Conservation (phyloP, 2,329 filamentous ascomycete species). For the Xylaria sp. region DNA sequence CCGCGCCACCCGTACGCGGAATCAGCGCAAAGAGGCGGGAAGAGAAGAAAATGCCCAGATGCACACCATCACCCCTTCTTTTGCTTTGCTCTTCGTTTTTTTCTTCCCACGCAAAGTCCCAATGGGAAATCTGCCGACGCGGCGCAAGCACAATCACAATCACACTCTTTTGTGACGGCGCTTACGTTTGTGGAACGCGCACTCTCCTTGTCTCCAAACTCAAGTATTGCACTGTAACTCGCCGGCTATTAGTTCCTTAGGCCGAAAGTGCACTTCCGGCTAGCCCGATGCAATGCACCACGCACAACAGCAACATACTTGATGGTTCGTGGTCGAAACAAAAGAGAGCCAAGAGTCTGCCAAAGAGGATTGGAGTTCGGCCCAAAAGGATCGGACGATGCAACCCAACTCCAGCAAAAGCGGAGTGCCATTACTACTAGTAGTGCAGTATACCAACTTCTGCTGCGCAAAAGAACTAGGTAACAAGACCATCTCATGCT, state of each 20-base stretch:
- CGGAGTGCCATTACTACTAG: conserved; percentile 16
- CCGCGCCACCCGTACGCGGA: conserved; percentile 27
- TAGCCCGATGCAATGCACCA: conserved; percentile 24
- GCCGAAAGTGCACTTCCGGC: conserved; percentile 17
- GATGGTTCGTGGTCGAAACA: conserved; percentile 18
- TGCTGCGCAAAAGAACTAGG: conserved; percentile 3
- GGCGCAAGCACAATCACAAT: conserved; percentile 37
- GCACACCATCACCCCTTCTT: conserved; percentile 14
- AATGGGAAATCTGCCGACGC: conserved; percentile 39
- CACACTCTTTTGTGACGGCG: conserved; percentile 26
- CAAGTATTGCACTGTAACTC: conserved; percentile 9
- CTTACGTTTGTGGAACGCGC: conserved; percentile 23
- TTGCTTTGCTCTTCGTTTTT: conserved; percentile 1
- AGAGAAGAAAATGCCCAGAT: conserved; percentile 21
- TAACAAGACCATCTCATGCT: conserved; percentile 14
- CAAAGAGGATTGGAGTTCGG: conserved; percentile 17
- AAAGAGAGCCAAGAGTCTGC: conserved; percentile 21
- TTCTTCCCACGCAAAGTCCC: conserved; percentile 12
- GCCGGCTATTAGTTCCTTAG: background rate
- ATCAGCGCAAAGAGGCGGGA: conserved; percentile 37
- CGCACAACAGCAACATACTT: background rate
- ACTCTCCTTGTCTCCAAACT: background rate
- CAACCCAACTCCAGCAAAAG: conserved; percentile 31
- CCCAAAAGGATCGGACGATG: conserved; percentile 32
- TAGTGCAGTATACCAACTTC: background rate